These are phyloP conservation scores for Tuctoria greenei DNA, from an alignment of 176 grass and related monocot genomes.

Conservation along the genomic window DNA sequence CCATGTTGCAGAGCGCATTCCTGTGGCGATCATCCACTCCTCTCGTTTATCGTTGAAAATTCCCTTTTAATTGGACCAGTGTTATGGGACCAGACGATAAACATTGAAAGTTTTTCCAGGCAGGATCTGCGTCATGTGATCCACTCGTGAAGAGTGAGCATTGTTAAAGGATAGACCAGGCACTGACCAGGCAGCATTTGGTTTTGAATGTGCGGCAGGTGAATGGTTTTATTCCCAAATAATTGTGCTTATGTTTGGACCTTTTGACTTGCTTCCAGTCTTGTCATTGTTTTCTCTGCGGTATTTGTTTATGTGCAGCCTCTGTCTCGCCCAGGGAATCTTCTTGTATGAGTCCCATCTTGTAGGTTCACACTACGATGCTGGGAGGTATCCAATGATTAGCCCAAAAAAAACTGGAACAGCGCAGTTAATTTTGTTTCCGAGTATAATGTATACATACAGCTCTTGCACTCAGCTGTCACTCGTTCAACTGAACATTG, in stretches of 20 bases:
- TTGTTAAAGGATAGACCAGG: slow-evolving; percentile 26
- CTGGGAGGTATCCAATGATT: slow-evolving; percentile 18
- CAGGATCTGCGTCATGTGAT: slow-evolving; percentile 30
- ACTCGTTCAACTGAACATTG: too few species aligned
- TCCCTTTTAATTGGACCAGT: slow-evolving; percentile 38
- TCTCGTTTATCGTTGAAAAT: slow-evolving; percentile 18
- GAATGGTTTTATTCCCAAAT: slow-evolving; percentile 49
- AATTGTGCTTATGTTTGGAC: slow-evolving; percentile 30
- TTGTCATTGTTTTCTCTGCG: slow-evolving; percentile 15
- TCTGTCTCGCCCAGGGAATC: slow-evolving; percentile 33
- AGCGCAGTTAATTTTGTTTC: too few species aligned
- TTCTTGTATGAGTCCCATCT: slow-evolving; percentile 29
- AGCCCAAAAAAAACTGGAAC: too few species aligned
- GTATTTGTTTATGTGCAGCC: slow-evolving; percentile 21
- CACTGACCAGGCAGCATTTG: neutral
- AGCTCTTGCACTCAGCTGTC: neutral
- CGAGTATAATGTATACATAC: too few species aligned
- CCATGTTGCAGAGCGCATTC: slow-evolving; percentile 18
- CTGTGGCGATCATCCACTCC: slow-evolving; percentile 26
- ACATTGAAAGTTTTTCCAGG: slow-evolving; percentile 27
- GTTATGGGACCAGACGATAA: slow-evolving; percentile 17
- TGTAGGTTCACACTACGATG: slow-evolving; percentile 25
- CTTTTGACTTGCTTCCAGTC: slow-evolving; percentile 42
- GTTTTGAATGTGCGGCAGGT: slow-evolving; percentile 36
- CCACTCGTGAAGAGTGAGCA: slow-evolving; percentile 4